phyloP scores from a whole-genome alignment of 1,284 basidiomycete genomes.

The Leucoagaricus sp. region DNA sequence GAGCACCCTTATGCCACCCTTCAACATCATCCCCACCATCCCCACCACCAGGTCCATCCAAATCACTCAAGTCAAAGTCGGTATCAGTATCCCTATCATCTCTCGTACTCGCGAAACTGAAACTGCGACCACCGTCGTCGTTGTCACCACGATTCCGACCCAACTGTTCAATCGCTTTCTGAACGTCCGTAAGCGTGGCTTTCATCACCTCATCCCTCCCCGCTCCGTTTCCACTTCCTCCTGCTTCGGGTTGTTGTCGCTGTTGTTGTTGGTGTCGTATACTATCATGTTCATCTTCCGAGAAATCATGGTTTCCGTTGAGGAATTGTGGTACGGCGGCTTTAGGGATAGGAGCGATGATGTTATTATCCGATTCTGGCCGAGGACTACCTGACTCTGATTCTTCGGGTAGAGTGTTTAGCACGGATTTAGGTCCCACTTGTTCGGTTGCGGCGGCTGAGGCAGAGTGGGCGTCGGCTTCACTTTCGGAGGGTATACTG shows the following conservation, averaged over 20 bases:
- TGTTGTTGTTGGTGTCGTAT: conserved; percentile 14
- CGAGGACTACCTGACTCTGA: conserved; percentile 31
- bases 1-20: conserved; percentile 65
- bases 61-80: conserved; percentile 50
- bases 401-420: conserved; percentile 48
- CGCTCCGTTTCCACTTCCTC: too few species aligned
- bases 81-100: conserved; percentile 60
- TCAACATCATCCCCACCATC: conserved; percentile 39
- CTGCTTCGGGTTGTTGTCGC: conserved; percentile 5
- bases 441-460: conserved; percentile 14
- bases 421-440: conserved; percentile 26
- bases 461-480: conserved; percentile 24
- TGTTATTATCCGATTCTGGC: conserved; percentile 22
- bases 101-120: conserved; percentile 70
- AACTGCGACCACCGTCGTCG: conserved; percentile 63
- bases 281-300: conserved; percentile 8
- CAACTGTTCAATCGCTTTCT: conserved; percentile 66
- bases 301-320: conserved; percentile 28
- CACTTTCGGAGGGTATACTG: too few species aligned
- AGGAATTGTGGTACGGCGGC: conserved; percentile 31
- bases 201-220: conserved; percentile 63
- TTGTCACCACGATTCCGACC: conserved; percentile 35
- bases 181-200: conserved; percentile 85
- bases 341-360: conserved; percentile 37
- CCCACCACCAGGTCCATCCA: conserved; percentile 33